These are phyloP conservation scores for Xerocomus nothofagi DNA, from an alignment of 1,284 basidiomycete genomes.

Conservation along the genomic window DNA sequence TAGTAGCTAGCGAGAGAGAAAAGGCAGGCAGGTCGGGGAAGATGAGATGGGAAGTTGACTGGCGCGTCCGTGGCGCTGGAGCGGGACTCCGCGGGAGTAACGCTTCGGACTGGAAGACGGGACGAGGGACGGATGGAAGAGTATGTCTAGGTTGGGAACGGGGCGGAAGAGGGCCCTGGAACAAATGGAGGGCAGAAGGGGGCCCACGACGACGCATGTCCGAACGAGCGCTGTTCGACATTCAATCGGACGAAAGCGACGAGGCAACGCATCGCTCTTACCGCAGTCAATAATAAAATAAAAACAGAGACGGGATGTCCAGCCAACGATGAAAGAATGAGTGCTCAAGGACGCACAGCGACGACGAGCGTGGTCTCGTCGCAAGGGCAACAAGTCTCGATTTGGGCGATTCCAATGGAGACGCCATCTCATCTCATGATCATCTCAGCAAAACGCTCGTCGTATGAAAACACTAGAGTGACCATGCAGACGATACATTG, in stretches of 20 bases:
- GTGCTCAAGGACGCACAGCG: background rate
- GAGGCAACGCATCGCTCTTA: background rate
- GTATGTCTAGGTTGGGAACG: slow-evolving; percentile 55
- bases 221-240: background rate
- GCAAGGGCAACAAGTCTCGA: too few species aligned
- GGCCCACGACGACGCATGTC: slow-evolving; percentile 60
- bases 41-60: slow-evolving; percentile 1
- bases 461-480: too few species aligned
- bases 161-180: slow-evolving; percentile 55
- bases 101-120: slow-evolving; percentile 45
- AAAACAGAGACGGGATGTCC: too few species aligned
- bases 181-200: slow-evolving; percentile 56
- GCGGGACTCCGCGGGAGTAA: slow-evolving; percentile 30
- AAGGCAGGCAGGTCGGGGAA: slow-evolving; percentile 20
- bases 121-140: slow-evolving; percentile 55
- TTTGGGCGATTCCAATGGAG: background rate
- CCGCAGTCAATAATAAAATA: background rate
- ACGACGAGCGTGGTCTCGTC: background rate
- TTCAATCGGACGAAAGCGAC: background rate
- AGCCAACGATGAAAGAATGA: background rate
- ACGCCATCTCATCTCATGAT: background rate
- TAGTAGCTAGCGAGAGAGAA: slow-evolving; percentile 10
- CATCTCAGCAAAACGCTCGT: too few species aligned
- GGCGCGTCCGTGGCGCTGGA: slow-evolving; percentile 21
- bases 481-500: slow-evolving; percentile 23